These are phyloP conservation scores for Vicia sativa DNA, from an alignment of 306 rosid genomes.

Conservation along the genomic window DNA sequence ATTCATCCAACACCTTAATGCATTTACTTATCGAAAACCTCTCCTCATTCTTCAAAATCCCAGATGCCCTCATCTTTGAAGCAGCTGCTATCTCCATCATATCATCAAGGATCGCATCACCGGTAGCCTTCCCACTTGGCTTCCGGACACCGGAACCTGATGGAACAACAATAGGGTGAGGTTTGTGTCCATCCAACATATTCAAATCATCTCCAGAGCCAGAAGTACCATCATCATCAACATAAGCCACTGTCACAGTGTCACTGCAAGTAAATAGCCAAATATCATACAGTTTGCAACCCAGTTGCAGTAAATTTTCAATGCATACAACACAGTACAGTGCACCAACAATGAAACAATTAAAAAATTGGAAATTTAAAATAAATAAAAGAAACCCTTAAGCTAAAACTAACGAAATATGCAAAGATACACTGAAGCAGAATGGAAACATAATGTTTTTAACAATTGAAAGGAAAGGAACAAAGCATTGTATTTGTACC, in stretches of 20 bases:
- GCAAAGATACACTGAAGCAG: not conserved
- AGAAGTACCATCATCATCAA: slow-evolving; percentile 83
- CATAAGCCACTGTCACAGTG: slow-evolving; percentile 65
- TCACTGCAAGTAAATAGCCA: slow-evolving; percentile 39
- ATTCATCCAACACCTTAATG: slow-evolving; percentile 75
- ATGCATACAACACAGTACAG: not conserved
- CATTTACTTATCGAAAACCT: slow-evolving; percentile 78
- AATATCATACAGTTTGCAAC: slow-evolving; percentile 21
- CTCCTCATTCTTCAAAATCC: slow-evolving; percentile 77
- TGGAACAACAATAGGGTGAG: slow-evolving; percentile 54
- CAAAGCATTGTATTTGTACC: slow-evolving; percentile 37
- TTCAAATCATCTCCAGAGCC: slow-evolving; percentile 72
- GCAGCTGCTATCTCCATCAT: slow-evolving; percentile 85
- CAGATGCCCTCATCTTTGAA: slow-evolving; percentile 76
- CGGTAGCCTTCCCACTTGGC: slow-evolving; percentile 75
- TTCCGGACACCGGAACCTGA: slow-evolving; percentile 65
- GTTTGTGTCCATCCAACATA: slow-evolving; percentile 75
- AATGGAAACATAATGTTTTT: slow-evolving; percentile 29
- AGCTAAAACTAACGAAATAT: not conserved
- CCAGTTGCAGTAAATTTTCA: slow-evolving; percentile 1
- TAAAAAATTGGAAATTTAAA: not conserved
- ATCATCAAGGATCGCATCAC: slow-evolving; percentile 83
- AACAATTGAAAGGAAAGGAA: not conserved
- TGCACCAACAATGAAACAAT: slow-evolving; percentile 16
- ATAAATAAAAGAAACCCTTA: slow-evolving; percentile 13